Conservation (phyloP, 805 yeast species). For the Jamesozyma piceae region DNA sequence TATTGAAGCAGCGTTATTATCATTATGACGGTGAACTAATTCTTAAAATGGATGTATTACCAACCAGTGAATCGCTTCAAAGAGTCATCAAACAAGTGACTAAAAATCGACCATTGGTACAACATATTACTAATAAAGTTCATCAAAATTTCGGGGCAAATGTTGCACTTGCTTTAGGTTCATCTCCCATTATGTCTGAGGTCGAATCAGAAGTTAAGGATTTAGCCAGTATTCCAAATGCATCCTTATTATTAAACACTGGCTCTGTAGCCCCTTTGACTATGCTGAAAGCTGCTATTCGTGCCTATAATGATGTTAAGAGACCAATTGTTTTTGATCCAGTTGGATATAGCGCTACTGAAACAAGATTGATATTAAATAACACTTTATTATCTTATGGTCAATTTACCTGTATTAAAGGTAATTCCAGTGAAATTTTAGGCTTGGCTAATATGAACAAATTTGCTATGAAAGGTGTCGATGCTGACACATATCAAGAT, state of each 20-base stretch:
- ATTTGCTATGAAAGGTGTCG: slow-evolving; percentile 64
- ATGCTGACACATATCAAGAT: slow-evolving; percentile 31
- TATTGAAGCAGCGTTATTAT: slow-evolving; percentile 15
- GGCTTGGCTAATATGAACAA: slow-evolving; percentile 43
- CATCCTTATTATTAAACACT: slow-evolving; percentile 58
- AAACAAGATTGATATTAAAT: slow-evolving; percentile 43
- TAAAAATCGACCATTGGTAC: slow-evolving; percentile 51
- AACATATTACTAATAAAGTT: slow-evolving; percentile 83
- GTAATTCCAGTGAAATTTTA: slow-evolving; percentile 73
- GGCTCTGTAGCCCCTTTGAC: slow-evolving; percentile 55
- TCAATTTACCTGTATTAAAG: slow-evolving; percentile 61
- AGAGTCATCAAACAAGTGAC: slow-evolving; percentile 21
- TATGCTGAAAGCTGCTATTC: slow-evolving; percentile 43
- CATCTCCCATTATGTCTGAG: slow-evolving; percentile 85
- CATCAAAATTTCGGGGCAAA: slow-evolving; percentile 85
- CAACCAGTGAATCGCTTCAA: slow-evolving; percentile 3
- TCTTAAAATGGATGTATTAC: background rate
- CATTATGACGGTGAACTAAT: slow-evolving; percentile 5
- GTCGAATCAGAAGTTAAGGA: slow-evolving; percentile 56
- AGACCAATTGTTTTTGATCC: slow-evolving; percentile 77
- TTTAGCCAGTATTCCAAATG: slow-evolving; percentile 45
- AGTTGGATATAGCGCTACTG: slow-evolving; percentile 85
- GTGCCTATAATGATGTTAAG: slow-evolving; percentile 45
- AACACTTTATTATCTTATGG: slow-evolving; percentile 45
- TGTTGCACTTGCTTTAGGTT: slow-evolving; percentile 73